Base-by-base conservation (phyloP, 495 filamentous ascomycete genomes). In the Neurospora africana region DNA sequence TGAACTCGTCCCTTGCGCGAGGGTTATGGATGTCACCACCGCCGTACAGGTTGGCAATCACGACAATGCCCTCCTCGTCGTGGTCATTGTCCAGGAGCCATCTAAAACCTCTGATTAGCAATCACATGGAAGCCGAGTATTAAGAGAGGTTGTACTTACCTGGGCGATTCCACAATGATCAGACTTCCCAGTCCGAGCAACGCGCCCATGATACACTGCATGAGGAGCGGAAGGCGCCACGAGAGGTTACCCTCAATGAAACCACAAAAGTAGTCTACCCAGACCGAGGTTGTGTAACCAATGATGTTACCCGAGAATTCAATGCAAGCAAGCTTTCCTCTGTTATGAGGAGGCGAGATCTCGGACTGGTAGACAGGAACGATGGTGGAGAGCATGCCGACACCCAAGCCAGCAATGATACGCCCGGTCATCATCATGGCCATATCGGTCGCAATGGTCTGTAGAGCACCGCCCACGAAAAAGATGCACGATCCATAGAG, bases 311-410 rank as follows among this genome's bases (percentile, higher is more conserved):
- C 95, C 0, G 96, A 93, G 77, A 99, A 99, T 79, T 98, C 96
- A 72, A 99, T 98, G 81, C 95, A 99, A 15, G 95, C 95, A 72
- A 98, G 85, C 81, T 95, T 94, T 21, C 96, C 96, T 70, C 96
- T 87, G 79, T 97, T 98, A 75, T 99, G 96, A 17, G 95, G 93
- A 70, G 95, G 95, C 69, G 95, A 94, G 72, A 99, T 99, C 78
- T 99, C 96, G 39, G 94, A 98, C 82, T 99, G 95, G 81, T 98
- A 99, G 44, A 99, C 92, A 2, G 95, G 95, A 7, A 99, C 96
- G 71, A 99, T 99, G 53, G 95, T 98, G 2, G 95, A 98, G 39
- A 99, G 83, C 72, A 93, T 92, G 78, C 95, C 95, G 69, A 99
- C 95, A 19, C 95, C 95, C 30, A 99, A 81, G 84, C 95, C 95